These are phyloP conservation scores for Calamus simplicifolius DNA, from an alignment of 176 grass and related monocot genomes.

Conservation along the genomic window DNA sequence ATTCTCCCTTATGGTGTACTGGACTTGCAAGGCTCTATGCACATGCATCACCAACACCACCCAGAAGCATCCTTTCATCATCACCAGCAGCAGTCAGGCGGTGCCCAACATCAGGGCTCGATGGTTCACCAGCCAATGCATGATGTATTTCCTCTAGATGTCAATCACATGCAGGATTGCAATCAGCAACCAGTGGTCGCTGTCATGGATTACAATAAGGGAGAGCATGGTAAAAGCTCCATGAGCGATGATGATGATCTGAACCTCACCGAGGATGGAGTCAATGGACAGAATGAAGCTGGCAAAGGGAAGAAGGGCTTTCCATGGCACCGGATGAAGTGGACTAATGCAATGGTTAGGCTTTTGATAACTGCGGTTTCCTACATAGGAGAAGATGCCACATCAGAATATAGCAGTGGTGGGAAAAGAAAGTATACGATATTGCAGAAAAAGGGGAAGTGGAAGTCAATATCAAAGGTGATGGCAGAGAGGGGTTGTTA, in stretches of 20 bases:
- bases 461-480: constrained; percentile 87
- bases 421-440: constrained; percentile 44
- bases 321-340: constrained; percentile 97
- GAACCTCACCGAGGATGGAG: constrained; percentile 34
- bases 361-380: constrained; percentile 88
- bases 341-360: constrained; percentile 89
- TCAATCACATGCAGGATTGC: constrained; percentile 28
- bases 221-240: constrained; percentile 30
- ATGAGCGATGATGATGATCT: constrained; percentile 61
- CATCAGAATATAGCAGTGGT: constrained; percentile 35
- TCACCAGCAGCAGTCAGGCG: neutral
- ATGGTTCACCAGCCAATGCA: constrained; percentile 25
- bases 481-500: constrained; percentile 64
- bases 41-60: constrained; percentile 34
- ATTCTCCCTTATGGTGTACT: constrained; percentile 38
- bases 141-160: constrained; percentile 18
- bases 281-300: constrained; percentile 21
- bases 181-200: constrained; percentile 34
- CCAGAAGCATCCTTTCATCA: constrained; percentile 10
- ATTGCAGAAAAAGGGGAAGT: constrained; percentile 97
- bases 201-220: constrained; percentile 47
- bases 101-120: constrained; percentile 9
- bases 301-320: constrained; percentile 42
- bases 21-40: constrained; percentile 37
- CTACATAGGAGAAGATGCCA: constrained; percentile 61